Evolutionary conservation across 768 basidiomycete species (phyloP).

Genomic region (Lanmaoa pseudosensibilis): DNA sequence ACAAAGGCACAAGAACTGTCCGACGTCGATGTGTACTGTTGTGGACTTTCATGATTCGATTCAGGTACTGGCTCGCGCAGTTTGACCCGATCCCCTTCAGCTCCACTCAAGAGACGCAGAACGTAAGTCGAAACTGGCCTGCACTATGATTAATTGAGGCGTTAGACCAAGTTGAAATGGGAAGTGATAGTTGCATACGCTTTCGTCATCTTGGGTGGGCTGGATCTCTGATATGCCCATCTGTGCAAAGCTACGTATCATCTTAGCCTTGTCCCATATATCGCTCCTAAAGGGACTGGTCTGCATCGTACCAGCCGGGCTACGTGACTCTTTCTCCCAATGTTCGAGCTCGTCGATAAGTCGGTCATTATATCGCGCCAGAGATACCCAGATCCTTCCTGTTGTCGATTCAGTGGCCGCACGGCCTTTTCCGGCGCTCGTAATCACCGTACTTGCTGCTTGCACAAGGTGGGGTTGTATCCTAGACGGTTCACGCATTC

Average conservation of each 20-base stretch:
- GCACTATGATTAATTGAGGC: constrained; percentile 26
- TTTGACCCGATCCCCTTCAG: constrained; percentile 42
- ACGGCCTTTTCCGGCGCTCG: constrained; percentile 42
- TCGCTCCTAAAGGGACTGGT: constrained; percentile 50
- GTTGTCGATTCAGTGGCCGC: constrained; percentile 27
- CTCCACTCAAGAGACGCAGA: constrained; percentile 37
- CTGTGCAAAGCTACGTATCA: constrained; percentile 74
- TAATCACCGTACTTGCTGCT: constrained; percentile 56
- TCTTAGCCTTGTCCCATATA: constrained; percentile 72
- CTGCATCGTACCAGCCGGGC: constrained; percentile 29
- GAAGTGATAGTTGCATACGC: constrained; percentile 11
- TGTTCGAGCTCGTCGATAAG: constrained; percentile 62
- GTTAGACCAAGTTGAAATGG: neutral
- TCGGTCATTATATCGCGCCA: constrained; percentile 78
- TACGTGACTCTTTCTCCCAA: constrained; percentile 59
- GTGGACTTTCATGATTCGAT: neutral
- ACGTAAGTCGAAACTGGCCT: constrained; percentile 44
- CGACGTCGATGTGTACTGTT: neutral
- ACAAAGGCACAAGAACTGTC: constrained; percentile 5
- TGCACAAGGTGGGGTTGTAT: constrained; percentile 53
- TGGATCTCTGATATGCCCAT: constrained; percentile 42
- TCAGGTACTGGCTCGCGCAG: constrained; percentile 27
- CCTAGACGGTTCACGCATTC: constrained; percentile 56
- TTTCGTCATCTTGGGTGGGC: neutral
- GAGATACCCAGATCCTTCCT: constrained; percentile 63